These are phyloP conservation scores for Colletotrichum simmondsii DNA, from an alignment of 2,329 filamentous ascomycete genomes.

Conservation along the genomic window DNA sequence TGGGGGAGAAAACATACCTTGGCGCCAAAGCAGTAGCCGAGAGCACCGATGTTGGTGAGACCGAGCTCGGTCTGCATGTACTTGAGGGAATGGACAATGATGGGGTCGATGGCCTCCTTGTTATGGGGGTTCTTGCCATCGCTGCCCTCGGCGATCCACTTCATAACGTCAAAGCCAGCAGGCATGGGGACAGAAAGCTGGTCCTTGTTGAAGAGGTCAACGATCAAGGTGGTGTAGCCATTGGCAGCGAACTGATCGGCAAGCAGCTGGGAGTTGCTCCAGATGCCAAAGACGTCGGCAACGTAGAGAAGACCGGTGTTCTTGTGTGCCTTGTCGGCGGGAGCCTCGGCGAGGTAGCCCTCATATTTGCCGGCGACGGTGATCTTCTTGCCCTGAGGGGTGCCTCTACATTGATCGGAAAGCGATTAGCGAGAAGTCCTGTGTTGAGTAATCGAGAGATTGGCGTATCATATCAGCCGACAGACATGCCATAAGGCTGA, in stretches of 20 bases:
- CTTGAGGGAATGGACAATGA: slow-evolving; percentile 56
- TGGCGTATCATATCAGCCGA: not conserved
- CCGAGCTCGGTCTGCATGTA: slow-evolving; percentile 66
- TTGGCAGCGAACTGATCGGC: slow-evolving; percentile 52
- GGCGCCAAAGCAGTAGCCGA: slow-evolving; percentile 82
- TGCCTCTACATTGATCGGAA: slow-evolving; percentile 50
- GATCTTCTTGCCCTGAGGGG: slow-evolving; percentile 56
- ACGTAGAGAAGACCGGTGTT: slow-evolving; percentile 57
- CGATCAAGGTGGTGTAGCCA: slow-evolving; percentile 51
- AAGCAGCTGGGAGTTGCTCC: slow-evolving; percentile 54
- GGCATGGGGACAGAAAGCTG: slow-evolving; percentile 57
- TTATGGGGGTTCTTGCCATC: slow-evolving; percentile 59
- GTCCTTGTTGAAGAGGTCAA: slow-evolving; percentile 53
- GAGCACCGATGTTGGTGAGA: slow-evolving; percentile 69
- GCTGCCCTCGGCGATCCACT: slow-evolving; percentile 52
- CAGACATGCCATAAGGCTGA: not conserved
- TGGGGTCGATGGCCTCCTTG: slow-evolving; percentile 44
- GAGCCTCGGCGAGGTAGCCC: slow-evolving; percentile 62
- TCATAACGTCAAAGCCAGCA: slow-evolving; percentile 42
- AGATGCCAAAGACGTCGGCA: slow-evolving; percentile 63
- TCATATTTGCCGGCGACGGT: slow-evolving; percentile 57
- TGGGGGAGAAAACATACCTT: slow-evolving; percentile 58
- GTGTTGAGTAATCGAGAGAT: not conserved
- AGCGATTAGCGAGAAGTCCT: not conserved
- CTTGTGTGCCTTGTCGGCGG: slow-evolving; percentile 50